phyloP scores from a whole-genome alignment of 2,329 filamentous ascomycete genomes.

The Colletotrichum euphorbiae region DNA sequence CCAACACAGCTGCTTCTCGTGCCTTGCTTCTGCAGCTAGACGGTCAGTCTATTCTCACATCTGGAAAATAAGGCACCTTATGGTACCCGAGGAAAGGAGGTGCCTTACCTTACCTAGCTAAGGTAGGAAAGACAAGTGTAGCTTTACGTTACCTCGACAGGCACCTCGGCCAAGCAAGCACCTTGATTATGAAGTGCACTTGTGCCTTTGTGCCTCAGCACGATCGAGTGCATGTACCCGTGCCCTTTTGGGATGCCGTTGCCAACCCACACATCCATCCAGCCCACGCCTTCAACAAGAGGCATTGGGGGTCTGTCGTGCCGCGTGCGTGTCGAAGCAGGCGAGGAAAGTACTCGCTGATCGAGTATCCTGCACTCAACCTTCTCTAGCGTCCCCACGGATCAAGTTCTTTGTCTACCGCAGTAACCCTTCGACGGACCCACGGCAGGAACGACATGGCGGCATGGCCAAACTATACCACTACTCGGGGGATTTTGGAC shows the following conservation, averaged over 20 bases:
- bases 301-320: slow-evolving; percentile 7
- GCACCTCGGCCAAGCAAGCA: slow-evolving; percentile 7
- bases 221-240: slow-evolving; percentile 29
- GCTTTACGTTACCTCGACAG: background rate
- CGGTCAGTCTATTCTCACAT: no score
- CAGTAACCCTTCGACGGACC: background rate
- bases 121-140: no score
- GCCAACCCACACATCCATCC: slow-evolving; percentile 8
- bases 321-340: slow-evolving; percentile 7
- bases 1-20: no score
- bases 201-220: background rate
- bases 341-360: slow-evolving; percentile 13
- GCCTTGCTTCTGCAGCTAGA: no score
- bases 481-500: slow-evolving; percentile 35
- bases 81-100: no score
- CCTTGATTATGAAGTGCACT: background rate
- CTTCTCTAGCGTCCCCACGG: background rate
- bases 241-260: slow-evolving; percentile 16
- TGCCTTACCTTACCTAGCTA: no score
- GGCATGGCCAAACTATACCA: slow-evolving; percentile 25
- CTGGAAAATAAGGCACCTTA: slow-evolving; percentile 9
- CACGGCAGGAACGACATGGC: slow-evolving; percentile 3
- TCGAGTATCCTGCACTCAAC: slow-evolving; percentile 16
- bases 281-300: slow-evolving; percentile 18
- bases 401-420: slow-evolving; percentile 12